Evolutionary conservation across 164 flowering plant species (phyloP), one percentile per base, ranked within the genome.

Genomic region (Tinospora cordifolia): DNA sequence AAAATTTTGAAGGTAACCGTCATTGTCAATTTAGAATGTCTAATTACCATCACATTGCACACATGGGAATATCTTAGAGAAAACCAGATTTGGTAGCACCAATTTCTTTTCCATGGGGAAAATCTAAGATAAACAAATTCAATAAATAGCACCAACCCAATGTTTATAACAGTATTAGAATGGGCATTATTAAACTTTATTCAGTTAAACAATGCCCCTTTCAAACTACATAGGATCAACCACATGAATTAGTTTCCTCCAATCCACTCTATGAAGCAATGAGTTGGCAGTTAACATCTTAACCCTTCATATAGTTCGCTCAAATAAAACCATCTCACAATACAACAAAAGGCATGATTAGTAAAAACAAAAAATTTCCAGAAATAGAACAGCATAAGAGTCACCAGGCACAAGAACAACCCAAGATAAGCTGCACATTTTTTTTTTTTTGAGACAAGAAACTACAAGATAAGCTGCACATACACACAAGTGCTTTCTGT

Each of bases 71-170:
- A 5, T 13, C 11, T 14, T 14, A 13, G 11, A 27, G 54, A 13
- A 14, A 17, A 67, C 69, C 69, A 24, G 26, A 25, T 17, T 46
- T n/a, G 21, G 1, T 1, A 9, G 59, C 36, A 46, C 12, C n/a
- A n/a, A n/a, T n/a, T n/a, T n/a, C n/a, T n/a, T n/a, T n/a, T n/a
- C n/a, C n/a, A n/a, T n/a, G n/a, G 65, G n/a, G 69, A 47, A 44
- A 19, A 17, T 39, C 69, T 46, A 65, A 11, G 38, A 60, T 30
- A 27, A 63, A 21, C 60, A 64, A 62, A 65, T 65, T 71, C 22
- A 5, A 26, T 66, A 34, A 65, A 60, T 21, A 65, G 54, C 10
- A 12, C 25, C 60, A 44, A 21, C 15, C 25, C 60, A 44, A 21
- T 10, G 21, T 25, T 7, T 63, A 49, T 30, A 54, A 54, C 19